Conservation (phyloP, 495 filamentous ascomycete genomes). For the Tuber umbilicatum region DNA sequence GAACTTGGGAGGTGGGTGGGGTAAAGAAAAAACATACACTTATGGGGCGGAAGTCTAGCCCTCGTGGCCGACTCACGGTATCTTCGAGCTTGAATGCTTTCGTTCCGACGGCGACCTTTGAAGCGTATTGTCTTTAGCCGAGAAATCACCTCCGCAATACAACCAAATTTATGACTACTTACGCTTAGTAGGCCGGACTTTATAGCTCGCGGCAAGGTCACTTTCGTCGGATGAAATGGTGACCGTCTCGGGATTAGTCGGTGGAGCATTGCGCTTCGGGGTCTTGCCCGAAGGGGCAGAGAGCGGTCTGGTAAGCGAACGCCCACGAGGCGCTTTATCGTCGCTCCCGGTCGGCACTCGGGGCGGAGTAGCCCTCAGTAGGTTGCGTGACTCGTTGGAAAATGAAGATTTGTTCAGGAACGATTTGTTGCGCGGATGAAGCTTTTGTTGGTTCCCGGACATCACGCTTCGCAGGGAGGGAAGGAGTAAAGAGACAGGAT, state of each 20-base stretch:
- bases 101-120: not conserved
- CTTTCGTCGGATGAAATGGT: not conserved
- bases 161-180: not conserved
- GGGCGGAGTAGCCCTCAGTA: no score
- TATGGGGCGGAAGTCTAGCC: not conserved
- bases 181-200: not conserved
- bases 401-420: no score
- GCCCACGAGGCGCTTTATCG: no score
- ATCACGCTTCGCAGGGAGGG: no score
- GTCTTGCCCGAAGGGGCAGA: no score
- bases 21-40: not conserved
- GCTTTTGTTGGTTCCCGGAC: no score
- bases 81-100: not conserved
- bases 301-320: no score
- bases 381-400: no score
- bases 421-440: no score
- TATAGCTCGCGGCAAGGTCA: not conserved
- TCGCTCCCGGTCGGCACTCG: no score
- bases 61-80: not conserved
- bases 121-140: not conserved
- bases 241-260: not conserved
- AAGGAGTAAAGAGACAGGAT: no score
- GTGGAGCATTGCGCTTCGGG: no score
- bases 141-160: rapidly evolving
- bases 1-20: rapidly evolving